Conservation (phyloP, 495 filamentous ascomycete species). For the Sphaerosporella brunnea region DNA sequence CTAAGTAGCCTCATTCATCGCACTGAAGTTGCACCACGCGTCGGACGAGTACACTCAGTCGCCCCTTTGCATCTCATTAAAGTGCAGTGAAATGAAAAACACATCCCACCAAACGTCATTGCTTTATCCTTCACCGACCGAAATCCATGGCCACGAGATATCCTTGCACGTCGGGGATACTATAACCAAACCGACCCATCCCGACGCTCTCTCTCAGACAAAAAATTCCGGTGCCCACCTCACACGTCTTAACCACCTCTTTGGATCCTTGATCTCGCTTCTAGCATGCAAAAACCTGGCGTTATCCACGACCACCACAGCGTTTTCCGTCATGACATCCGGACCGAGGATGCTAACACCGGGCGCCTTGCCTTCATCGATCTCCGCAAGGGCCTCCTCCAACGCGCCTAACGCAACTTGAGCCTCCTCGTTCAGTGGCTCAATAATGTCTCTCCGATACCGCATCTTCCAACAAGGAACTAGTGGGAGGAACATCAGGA, state of each 20-base stretch:
- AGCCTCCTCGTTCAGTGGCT: conserved; percentile 32
- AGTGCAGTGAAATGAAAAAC: too few relatives aligned
- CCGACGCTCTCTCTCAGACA: too few relatives aligned
- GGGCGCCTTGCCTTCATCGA: not conserved
- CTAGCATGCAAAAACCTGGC: conserved; percentile 29
- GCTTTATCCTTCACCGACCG: too few relatives aligned
- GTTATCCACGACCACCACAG: conserved; percentile 30
- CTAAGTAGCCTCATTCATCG: too few relatives aligned
- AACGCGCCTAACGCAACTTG: conserved; percentile 35
- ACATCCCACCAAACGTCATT: too few relatives aligned
- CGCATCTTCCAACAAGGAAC: too few relatives aligned
- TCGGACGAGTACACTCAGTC: too few relatives aligned
- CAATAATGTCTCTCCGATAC: conserved; percentile 20
- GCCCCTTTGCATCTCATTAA: too few relatives aligned
- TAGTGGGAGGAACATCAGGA: not conserved
- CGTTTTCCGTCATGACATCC: conserved; percentile 19
- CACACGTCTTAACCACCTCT: conserved; percentile 28
- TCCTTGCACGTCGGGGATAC: too few relatives aligned
- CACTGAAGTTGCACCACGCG: too few relatives aligned
- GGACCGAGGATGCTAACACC: conserved; percentile 10
- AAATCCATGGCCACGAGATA: too few relatives aligned
- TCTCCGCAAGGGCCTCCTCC: conserved; percentile 3
- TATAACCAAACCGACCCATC: too few relatives aligned
- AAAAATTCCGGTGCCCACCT: conserved; percentile 25
- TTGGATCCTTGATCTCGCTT: conserved; percentile 28